Evolutionary conservation across 139 green algal genomes (phyloP), one percentile per base, ranked within the genome.

Genomic region (Limnomonas spitsbergensis): DNA sequence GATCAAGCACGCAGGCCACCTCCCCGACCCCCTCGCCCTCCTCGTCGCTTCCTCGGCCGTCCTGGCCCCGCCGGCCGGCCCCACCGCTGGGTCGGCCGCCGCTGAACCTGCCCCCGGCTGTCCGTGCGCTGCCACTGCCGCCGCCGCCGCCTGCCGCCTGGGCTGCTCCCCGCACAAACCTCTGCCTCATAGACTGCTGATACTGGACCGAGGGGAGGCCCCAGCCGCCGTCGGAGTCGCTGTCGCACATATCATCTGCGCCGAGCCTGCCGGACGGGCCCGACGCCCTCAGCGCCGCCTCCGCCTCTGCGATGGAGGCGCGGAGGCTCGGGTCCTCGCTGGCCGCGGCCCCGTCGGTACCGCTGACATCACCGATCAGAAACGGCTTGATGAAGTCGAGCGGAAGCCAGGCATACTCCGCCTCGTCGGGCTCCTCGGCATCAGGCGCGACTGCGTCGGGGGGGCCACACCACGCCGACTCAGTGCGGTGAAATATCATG

Each of bases 351-450:
- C 71, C 76, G n/a, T 76, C 52, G 42, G 69, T 83, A 38, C 81
- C 83, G 61, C 40, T 82, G 0, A 84, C 66, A 35, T 91, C 72
- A 2, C 89, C 88, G 1, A 83, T 40, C 2, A 66, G 53, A 73
- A 97, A 97, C 3, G 88, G 86, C 77, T 93, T 92, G 32, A 97
- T 74, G 79, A 82, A 89, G 67, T 93, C 86, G 4, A 87, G 75
- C 0, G 89, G 87, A 73, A 97, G 88, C 93, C 93, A 97, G 9
- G 93, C 93, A 79, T 95, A 97, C 86, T 97, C 93, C 2, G 92
- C 93, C 81, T 97, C 93, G 1, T 96, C 91, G 3, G 89, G 82
- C 0, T 90, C 88, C 40, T 86, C 80, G 2, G 80, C 82, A 37
- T 86, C 56, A 29, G 20, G 47, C 20, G 47, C 47, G n/a, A n/a